Conservation (phyloP, 768 basidiomycete species). For the Rhodosporidiobolus sp. region DNA sequence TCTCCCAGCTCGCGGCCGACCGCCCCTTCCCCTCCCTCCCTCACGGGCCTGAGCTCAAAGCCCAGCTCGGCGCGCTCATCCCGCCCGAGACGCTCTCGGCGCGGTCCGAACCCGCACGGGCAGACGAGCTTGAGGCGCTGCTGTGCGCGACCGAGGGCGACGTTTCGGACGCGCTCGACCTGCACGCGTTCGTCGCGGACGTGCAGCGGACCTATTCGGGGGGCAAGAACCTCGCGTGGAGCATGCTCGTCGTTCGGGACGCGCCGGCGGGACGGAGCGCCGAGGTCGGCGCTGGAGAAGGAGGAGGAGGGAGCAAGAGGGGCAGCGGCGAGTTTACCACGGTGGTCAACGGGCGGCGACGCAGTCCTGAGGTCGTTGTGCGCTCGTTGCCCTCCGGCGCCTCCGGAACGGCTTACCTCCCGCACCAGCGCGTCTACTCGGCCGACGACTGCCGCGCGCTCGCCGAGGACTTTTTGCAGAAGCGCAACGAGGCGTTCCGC, state of each 20-base stretch:
- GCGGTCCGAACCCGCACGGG: not conserved
- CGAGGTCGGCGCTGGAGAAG: not conserved
- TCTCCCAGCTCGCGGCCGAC: slow-evolving; percentile 19
- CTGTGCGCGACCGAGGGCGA: slow-evolving; percentile 40
- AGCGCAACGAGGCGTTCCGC: slow-evolving; percentile 48
- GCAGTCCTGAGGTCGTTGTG: too few relatives aligned
- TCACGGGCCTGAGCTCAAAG: not conserved
- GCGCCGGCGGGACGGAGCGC: not conserved
- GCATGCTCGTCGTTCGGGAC: slow-evolving; percentile 14
- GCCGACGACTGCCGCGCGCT: slow-evolving; percentile 44
- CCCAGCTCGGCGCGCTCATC: slow-evolving; percentile 16
- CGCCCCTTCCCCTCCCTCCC: slow-evolving; percentile 26
- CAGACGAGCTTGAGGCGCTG: slow-evolving; percentile 26
- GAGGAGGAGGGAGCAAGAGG: too few relatives aligned
- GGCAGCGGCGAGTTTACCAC: not conserved
- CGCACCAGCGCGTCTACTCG: slow-evolving; percentile 1
- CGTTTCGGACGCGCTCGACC: slow-evolving; percentile 41
- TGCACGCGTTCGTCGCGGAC: slow-evolving; percentile 31
- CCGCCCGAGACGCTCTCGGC: not conserved
- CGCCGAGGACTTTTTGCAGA: slow-evolving; percentile 44
- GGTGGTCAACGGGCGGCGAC: not conserved
- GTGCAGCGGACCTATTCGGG: not conserved
- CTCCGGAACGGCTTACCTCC: not conserved
- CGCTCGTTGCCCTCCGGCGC: not conserved
- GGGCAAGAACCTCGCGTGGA: slow-evolving; percentile 30